Percentiles rank a stretch among this genome's conserved stretches.
Evolutionary conservation across 140 eudicot genomes (phyloP).

Genomic region (Ambrosia hybrid): DNA sequence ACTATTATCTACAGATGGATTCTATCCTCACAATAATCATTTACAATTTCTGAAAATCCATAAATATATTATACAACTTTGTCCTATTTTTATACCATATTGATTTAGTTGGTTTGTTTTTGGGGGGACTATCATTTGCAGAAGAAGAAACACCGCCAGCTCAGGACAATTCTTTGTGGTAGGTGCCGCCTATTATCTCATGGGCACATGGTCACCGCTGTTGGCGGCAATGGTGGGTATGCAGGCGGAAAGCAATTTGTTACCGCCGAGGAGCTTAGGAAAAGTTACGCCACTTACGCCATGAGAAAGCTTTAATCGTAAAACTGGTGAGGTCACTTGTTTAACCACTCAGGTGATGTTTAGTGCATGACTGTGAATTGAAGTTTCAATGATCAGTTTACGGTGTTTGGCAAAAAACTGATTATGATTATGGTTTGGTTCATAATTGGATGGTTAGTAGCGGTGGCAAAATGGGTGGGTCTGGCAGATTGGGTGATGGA

Average conservation of each 20-base stretch:
- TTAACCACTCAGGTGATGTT: background rate
- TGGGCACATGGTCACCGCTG: constrained; percentile 98
- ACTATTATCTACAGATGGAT: background rate
- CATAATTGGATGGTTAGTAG: no score
- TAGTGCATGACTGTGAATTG: no score
- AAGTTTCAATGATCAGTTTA: no score
- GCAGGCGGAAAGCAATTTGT: constrained; percentile 97
- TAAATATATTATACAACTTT: background rate
- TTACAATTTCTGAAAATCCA: background rate
- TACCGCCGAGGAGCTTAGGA: constrained; percentile 94
- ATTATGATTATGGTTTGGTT: no score
- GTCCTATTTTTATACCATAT: background rate
- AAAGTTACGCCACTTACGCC: constrained; percentile 83
- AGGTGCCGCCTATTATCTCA: constrained; percentile 91
- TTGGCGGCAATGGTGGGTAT: constrained; percentile 98
- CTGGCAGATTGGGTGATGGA: no score
- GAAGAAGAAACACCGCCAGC: constrained; percentile 94
- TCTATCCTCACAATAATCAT: background rate
- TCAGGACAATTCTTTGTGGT: constrained; percentile 78
- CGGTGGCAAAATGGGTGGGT: no score
- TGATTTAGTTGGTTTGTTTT: constrained; percentile 18
- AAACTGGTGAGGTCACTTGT: constrained; percentile 63
- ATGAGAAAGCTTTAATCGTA: constrained; percentile 80
- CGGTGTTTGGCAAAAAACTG: no score
- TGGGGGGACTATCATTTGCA: constrained; percentile 39